These are phyloP conservation scores for Fusarium redolens DNA, from an alignment of 2,329 filamentous ascomycete species.

Conservation along the genomic window DNA sequence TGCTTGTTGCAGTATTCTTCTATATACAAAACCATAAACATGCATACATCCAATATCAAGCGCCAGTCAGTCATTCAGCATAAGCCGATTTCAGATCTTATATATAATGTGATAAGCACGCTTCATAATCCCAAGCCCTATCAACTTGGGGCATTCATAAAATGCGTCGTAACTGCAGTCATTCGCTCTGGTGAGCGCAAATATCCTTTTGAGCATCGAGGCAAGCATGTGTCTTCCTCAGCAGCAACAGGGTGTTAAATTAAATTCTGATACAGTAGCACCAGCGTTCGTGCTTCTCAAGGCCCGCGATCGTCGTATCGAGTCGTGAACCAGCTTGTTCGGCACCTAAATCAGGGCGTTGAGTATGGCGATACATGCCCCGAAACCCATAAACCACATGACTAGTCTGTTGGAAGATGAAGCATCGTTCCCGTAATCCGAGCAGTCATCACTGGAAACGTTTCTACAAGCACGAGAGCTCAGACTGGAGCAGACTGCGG, in stretches of 20 bases:
- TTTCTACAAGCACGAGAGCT: constrained; percentile 63
- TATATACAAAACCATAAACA: constrained; percentile 10
- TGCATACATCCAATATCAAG: not conserved
- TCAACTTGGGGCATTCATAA: constrained; percentile 10
- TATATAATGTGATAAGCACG: constrained; percentile 20
- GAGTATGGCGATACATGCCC: constrained; percentile 26
- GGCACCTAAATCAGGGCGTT: constrained; percentile 15
- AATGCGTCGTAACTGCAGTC: constrained; percentile 7
- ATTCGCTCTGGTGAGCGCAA: not conserved
- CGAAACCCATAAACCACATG: constrained; percentile 24
- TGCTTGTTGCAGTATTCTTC: not conserved
- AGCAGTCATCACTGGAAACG: constrained; percentile 56
- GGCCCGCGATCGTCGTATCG: not conserved
- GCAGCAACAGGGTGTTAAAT: not conserved
- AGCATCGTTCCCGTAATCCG: constrained; percentile 36
- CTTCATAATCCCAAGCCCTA: constrained; percentile 9
- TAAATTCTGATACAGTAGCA: not conserved
- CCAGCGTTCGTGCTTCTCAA: not conserved
- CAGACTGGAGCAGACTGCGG: constrained; percentile 66
- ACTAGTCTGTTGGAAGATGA: constrained; percentile 9
- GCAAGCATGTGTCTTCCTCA: not conserved
- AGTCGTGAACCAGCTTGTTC: not conserved
- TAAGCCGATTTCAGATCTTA: constrained; percentile 8
- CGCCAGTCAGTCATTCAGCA: not conserved
- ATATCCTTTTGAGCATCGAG: not conserved